Base-by-base conservation (phyloP, 495 filamentous ascomycete genomes). In the Neurospora sp. region DNA sequence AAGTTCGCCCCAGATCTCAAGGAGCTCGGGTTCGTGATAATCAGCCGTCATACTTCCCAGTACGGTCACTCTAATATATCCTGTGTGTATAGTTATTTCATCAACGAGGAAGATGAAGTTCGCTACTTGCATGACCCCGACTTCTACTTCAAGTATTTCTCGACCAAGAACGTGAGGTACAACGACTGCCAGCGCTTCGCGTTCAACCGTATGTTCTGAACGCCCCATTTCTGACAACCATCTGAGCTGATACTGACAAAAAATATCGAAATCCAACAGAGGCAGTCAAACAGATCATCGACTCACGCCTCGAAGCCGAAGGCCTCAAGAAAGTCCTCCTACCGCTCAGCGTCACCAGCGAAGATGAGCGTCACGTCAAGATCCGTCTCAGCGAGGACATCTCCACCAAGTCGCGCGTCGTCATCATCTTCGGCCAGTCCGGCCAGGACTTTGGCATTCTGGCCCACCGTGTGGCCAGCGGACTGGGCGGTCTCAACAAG, bases 371-470 rank as follows among this genome's bases (percentile, higher is more conserved):
- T 3, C 88, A 92, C 75, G 83, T 93, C 39, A 88, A 90, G 0
- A 93, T 99, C 79, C 85, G 93, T 77, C 78, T 89, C 62, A 88
- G 89, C 16, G 20, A 79, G 41, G 85, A 91, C 71, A 78, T 97
- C 9, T 74, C 80, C 41, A 78, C 76, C n/a, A 88, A 87, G 41
- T 86, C 86, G 23, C 90, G 92, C 14, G 82, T 97, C 11, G 82
- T 96, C n/a, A 80, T 97, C 71, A 83, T 96, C 72, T 87, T 96
- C 75, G 91, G 92, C 73, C 91, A 95, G 73, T 78, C 85, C 2
- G 75, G 72, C 12, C 91, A 96, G 77, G 90, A 95, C 71, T 84
- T 96, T 4, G 93, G 92, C 4, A 83, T 95, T 70, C 88, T 93
- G 76, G 87, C 93, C 7, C 91, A 91, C 77, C 91, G 93, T 16